These are phyloP conservation scores for Fulvia fulva DNA, from an alignment of 2,329 filamentous ascomycete genomes.

Conservation along the genomic window DNA sequence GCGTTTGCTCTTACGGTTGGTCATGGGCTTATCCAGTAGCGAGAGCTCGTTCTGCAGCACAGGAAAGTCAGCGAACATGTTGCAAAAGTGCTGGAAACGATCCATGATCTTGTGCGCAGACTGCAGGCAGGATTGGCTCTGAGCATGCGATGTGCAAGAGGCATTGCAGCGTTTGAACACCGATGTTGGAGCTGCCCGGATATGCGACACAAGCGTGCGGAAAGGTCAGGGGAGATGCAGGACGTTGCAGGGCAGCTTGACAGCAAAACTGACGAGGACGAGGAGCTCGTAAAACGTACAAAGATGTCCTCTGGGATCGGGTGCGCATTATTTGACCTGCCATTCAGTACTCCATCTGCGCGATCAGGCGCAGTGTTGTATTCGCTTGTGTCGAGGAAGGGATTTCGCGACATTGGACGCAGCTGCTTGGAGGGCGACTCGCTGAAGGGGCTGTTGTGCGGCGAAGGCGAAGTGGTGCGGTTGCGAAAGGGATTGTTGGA, in stretches of 20 bases:
- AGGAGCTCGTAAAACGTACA: constrained; percentile 57
- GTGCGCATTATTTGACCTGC: neutral
- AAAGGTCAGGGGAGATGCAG: constrained; percentile 18
- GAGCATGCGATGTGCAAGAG: neutral
- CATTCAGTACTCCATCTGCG: constrained; percentile 17
- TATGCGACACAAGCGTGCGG: constrained; percentile 20
- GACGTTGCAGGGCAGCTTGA: constrained; percentile 1
- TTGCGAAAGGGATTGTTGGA: constrained; percentile 80
- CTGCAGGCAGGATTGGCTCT: constrained; percentile 3
- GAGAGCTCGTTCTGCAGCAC: constrained; percentile 60
- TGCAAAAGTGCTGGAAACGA: constrained; percentile 37
- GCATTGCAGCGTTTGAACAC: constrained; percentile 1
- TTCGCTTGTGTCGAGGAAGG: constrained; percentile 57
- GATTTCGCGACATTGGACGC: constrained; percentile 64
- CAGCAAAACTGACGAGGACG: constrained; percentile 10
- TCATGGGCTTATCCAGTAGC: constrained; percentile 56
- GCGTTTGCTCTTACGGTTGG: constrained; percentile 32
- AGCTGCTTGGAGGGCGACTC: constrained; percentile 53
- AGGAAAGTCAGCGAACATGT: constrained; percentile 42
- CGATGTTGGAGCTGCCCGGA: constrained; percentile 13
- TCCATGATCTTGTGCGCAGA: constrained; percentile 34
- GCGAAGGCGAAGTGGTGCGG: constrained; percentile 54
- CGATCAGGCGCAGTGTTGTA: constrained; percentile 10
- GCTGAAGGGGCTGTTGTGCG: constrained; percentile 16
- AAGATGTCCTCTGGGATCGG: constrained; percentile 67